Evolutionary conservation across 2,329 filamentous ascomycete genomes (phyloP), one percentile per base, ranked within the genome.

Genomic region (Penicillium sp.): DNA sequence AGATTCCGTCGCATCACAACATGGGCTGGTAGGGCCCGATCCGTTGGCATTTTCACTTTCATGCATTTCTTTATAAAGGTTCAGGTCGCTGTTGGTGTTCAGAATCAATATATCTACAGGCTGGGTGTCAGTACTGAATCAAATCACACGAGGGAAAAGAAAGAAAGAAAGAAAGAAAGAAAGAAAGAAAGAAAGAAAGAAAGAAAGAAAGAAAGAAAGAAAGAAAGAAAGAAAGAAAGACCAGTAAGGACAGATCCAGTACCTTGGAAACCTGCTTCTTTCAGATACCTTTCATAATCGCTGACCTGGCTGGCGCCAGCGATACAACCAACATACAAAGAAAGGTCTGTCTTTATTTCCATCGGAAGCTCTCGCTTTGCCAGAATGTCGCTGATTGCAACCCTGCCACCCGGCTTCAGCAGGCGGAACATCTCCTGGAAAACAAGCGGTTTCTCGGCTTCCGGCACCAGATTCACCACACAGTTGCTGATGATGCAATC

Each of bases 401-500:
- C 69, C 6, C 84, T 70, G 0, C 84, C 84, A 3, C 81, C 79
- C 0, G 79, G 76, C 59, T 80, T 83, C 1, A 87, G 72, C 0
- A 87, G 58, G 1, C 84, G 78, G 53, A 75, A 75, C 62, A 86
- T 84, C 65, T 87, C 84, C 0, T 69, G 61, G 57, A 87, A 87
- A 0, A 79, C 82, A 0, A 72, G 56, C 5, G 70, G 75, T 63
- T 85, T 86, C 9, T 86, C 80, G 0, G 57, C 53, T 8, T 70
- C 65, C 0, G 81, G 82, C 1, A 85, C 79, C 0, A 85, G 79
- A 59, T 85, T 86, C 56, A 86, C 70, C 26, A 85, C 83, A 56
- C 84, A 88, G 69, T 87, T 88, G 57, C 79, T 82, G 58, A 86
- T 84, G 53, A 87, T 78, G 61, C 80, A 81, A 67, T 86, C 76